Conservation (phyloP, 2,329 filamentous ascomycete genomes). For the Colletotrichum simmondsii region DNA sequence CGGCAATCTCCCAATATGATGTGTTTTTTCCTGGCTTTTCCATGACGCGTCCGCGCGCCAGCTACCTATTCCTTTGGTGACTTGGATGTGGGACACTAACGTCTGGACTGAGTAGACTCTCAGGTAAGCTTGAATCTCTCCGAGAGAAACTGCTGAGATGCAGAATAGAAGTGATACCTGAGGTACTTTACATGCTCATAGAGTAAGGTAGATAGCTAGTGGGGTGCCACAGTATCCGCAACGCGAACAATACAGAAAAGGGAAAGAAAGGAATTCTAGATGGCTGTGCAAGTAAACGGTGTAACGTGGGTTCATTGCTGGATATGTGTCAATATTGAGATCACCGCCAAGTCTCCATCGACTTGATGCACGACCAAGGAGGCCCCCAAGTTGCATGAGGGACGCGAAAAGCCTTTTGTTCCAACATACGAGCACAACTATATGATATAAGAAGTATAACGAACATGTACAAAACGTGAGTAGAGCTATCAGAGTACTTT, state of each 20-base stretch:
- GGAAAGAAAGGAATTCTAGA: neutral
- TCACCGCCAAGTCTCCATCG: slow-evolving; percentile 16
- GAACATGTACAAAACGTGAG: neutral
- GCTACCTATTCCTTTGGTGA: neutral
- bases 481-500: neutral
- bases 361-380: neutral
- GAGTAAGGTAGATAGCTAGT: too few species aligned
- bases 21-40: slow-evolving; percentile 9
- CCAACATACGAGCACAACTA: too few species aligned
- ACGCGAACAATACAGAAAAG: neutral
- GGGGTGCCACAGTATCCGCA: neutral
- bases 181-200: neutral
- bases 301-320: neutral
- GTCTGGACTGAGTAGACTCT: neutral
- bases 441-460: too few species aligned
- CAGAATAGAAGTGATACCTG: neutral
- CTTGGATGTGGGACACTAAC: neutral
- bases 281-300: neutral
- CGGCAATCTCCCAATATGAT: slow-evolving; percentile 21
- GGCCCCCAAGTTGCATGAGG: neutral
- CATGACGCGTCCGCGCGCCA: slow-evolving; percentile 22
- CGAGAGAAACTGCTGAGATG: neutral
- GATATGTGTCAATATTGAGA: slow-evolving; percentile 11
- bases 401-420: too few species aligned
- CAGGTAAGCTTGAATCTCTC: neutral